A percentile compares a stretch with the other conserved stretches of the same genome.
Evolutionary conservation across 306 rosid species (phyloP).

Genomic region (Inga laurina): DNA sequence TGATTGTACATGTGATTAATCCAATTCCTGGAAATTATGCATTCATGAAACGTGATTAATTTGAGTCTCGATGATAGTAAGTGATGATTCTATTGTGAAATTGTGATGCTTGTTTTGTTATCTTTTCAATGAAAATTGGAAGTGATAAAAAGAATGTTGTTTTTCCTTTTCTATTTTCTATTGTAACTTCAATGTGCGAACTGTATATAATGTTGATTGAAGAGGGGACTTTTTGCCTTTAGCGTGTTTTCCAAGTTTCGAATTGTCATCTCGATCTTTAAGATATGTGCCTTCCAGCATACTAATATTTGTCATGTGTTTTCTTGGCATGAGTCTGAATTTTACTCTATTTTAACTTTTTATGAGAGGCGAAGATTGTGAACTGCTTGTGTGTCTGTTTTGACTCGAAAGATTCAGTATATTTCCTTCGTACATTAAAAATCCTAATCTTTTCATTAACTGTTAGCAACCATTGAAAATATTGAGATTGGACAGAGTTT

Average conservation of each 20-base stretch:
- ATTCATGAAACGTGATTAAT: neutral
- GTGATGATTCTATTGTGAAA: neutral
- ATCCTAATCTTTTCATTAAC: neutral
- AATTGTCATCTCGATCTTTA: neutral
- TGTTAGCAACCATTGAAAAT: neutral
- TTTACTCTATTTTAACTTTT: neutral
- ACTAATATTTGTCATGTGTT: conserved; percentile 16
- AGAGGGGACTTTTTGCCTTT: conserved; percentile 3
- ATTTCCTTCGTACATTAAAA: conserved; percentile 10
- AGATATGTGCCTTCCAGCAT: neutral
- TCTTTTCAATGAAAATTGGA: neutral
- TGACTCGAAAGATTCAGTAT: conserved; percentile 9
- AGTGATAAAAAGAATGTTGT: neutral
- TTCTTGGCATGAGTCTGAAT: neutral
- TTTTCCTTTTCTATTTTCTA: neutral
- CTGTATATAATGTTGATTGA: conserved; percentile 2
- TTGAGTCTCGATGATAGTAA: neutral
- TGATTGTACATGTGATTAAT: too few species aligned
- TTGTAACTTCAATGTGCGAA: conserved; percentile 17
- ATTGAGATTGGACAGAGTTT: neutral
- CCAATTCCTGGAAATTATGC: conserved; percentile 5
- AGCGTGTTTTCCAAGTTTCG: conserved; percentile 32
- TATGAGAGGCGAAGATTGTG: neutral
- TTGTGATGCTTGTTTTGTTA: neutral
- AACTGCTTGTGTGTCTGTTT: conserved; percentile 10